Evolutionary conservation across 176 grass and related monocot species (phyloP).

Genomic region (Dactylis glomerata): DNA sequence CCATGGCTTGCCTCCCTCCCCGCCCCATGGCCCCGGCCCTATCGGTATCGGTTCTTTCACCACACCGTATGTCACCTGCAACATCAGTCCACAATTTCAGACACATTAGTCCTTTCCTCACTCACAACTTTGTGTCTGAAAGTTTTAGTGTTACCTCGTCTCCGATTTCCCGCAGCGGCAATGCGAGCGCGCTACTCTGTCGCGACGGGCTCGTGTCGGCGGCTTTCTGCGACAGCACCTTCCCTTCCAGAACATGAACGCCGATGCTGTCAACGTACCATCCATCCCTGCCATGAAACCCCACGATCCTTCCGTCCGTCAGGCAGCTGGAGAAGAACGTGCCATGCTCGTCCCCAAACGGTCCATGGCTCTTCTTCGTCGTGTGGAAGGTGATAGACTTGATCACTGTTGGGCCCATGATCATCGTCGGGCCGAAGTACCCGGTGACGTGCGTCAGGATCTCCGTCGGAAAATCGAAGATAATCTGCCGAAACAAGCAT

Average conservation of each 20-base stretch:
- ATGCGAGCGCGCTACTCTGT: conserved; percentile 39
- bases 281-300: conserved; percentile 70
- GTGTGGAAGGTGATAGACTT: conserved; percentile 87
- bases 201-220: conserved; percentile 18
- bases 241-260: conserved; percentile 86
- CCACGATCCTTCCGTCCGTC: conserved; percentile 66
- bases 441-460: conserved; percentile 87
- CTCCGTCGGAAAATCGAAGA: conserved; percentile 82
- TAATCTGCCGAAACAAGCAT: conserved; percentile 36
- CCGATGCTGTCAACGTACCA: conserved; percentile 84
- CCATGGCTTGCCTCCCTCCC: conserved; percentile 79
- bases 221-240: conserved; percentile 47
- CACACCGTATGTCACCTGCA: conserved; percentile 51
- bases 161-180: conserved; percentile 42
- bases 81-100: neutral
- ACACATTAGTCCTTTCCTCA: neutral
- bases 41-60: conserved; percentile 71
- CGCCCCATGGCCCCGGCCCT: conserved; percentile 90
- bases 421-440: conserved; percentile 65
- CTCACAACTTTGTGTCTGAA: neutral
- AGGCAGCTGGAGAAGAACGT: conserved; percentile 84
- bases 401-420: conserved; percentile 78
- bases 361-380: conserved; percentile 73
- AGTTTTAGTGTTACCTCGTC: conserved; percentile 39
- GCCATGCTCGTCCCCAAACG: conserved; percentile 75